These are phyloP conservation scores for Globisporangium middletonii DNA, from an alignment of 352 stramenopile species.

Conservation along the genomic window DNA sequence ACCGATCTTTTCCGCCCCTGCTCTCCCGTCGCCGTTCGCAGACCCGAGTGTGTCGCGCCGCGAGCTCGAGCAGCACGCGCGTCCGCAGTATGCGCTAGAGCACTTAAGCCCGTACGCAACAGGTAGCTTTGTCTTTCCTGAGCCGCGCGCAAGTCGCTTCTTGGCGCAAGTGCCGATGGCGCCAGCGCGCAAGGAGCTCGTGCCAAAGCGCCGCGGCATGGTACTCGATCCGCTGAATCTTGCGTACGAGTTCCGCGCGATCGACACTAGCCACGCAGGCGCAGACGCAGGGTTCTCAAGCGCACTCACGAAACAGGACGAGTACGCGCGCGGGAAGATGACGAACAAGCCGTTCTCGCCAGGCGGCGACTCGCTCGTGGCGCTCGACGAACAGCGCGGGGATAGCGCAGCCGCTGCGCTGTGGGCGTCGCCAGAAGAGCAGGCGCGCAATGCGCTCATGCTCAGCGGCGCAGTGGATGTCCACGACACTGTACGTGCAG, in stretches of 20 bases:
- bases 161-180: constrained; percentile 74
- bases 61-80: constrained; percentile 22
- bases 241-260: constrained; percentile 51
- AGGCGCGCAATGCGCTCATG: constrained; percentile 32
- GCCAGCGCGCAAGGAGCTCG: constrained; percentile 40
- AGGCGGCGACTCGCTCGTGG: constrained; percentile 53
- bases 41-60: constrained; percentile 16
- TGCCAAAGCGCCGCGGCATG: constrained; percentile 35
- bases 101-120: constrained; percentile 29
- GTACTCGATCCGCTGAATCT: constrained; percentile 48
- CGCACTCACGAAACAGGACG: constrained; percentile 66
- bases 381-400: constrained; percentile 8
- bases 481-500: constrained; percentile 19
- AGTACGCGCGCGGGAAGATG: constrained; percentile 76
- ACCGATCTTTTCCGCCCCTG: constrained; percentile 35
- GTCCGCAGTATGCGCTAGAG: constrained; percentile 37
- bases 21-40: constrained; percentile 27
- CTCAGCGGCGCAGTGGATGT: constrained; percentile 14
- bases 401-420: constrained; percentile 1
- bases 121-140: constrained; percentile 8
- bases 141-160: constrained; percentile 39
- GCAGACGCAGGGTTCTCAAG: constrained; percentile 52
- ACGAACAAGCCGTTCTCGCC: constrained; percentile 71
- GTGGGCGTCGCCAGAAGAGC: constrained; percentile 24
- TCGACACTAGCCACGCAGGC: constrained; percentile 24